Base-by-base conservation (phyloP, 306 rosid genomes). In the Rosa lucieae region DNA sequence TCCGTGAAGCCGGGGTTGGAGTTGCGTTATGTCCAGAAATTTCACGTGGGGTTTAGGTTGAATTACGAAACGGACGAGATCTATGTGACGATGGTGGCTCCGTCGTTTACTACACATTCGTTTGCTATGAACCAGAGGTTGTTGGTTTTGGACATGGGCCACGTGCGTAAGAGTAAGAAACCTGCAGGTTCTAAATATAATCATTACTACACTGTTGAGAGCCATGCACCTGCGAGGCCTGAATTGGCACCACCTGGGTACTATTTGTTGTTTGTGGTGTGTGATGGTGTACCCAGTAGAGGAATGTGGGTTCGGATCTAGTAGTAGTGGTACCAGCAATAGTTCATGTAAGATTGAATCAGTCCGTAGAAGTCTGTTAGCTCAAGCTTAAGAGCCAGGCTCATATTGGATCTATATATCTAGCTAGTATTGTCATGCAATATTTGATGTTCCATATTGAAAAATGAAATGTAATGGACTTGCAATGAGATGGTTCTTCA, bases 21-120 rank as follows among this genome's bases (percentile, higher is more conserved):
- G 75, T 10, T 79, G 48, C 10, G 8, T 32, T 84, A 84, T 5
- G 61, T 23, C 32, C 42, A 76, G 9, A 79, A 20, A 32, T 49
- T 84, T 39, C 43, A 43, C 8, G 55, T 80, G 63, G 67, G 35
- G 39, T 72, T 84, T 72, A 51, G 62, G 44, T 29, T 65, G 12
- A 29, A 37, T 49, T 20, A 44, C 2, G 26, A 21, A 5, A 15
- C 29, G 5, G 55, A 53, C 11, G 39, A 47, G 56, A 44, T 76
- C 29, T 75, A 75, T 13, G 72, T 79, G 62, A 79, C 81, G 15
- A 47, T 84, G 87, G 87, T 80, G 65, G 89, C 92, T 44, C 97
- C 94, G 71, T 87, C 97, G 66, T 92, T 92, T 78, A 89, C 89
- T 0, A 92, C 97, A 6, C 97, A 92, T 80, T 92, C 97, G 7